These are phyloP conservation scores for Pleurotus platypus DNA, from an alignment of 768 basidiomycete genomes.

Conservation along the genomic window DNA sequence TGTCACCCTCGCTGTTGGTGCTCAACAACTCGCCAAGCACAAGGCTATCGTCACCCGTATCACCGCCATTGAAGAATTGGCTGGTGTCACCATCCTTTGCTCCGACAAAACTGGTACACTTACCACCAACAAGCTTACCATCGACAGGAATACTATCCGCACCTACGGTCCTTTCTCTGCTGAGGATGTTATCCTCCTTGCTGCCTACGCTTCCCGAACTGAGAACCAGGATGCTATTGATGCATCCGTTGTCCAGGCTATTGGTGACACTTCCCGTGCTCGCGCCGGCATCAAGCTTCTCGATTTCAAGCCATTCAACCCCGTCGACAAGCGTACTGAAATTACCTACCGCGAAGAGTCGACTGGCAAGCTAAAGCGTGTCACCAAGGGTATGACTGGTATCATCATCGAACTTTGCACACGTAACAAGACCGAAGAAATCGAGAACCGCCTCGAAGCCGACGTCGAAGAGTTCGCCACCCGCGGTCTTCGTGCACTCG, in stretches of 20 bases:
- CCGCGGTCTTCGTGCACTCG: conserved; percentile 96
- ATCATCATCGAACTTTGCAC: conserved; percentile 96
- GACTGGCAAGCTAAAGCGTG: conserved; percentile 95
- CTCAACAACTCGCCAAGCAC: conserved; percentile 98
- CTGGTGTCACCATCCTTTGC: conserved; percentile 97
- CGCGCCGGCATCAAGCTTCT: conserved; percentile 92
- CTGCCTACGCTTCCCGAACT: conserved; percentile 94
- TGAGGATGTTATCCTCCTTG: conserved; percentile 89
- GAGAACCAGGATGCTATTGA: conserved; percentile 99
- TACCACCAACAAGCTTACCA: conserved; percentile 99
- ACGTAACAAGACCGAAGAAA: conserved; percentile 92
- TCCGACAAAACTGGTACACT: conserved; percentile 99
- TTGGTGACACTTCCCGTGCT: conserved; percentile 69
- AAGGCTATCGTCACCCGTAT: conserved; percentile 99
- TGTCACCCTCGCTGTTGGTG: conserved; percentile 97
- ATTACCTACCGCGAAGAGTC: conserved; percentile 95
- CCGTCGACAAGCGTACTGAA: conserved; percentile 98
- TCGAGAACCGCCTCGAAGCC: conserved; percentile 87
- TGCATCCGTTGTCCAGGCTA: conserved; percentile 74
- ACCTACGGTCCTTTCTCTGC: conserved; percentile 87
- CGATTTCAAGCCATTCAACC: conserved; percentile 99
- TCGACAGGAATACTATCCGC: conserved; percentile 88
- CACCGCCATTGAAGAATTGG: conserved; percentile 97
- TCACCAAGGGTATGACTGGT: conserved; percentile 99
- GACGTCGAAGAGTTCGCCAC: conserved; percentile 96